Conservation (phyloP, 2,329 filamentous ascomycete genomes). For the Cladophialophora bantiana region DNA sequence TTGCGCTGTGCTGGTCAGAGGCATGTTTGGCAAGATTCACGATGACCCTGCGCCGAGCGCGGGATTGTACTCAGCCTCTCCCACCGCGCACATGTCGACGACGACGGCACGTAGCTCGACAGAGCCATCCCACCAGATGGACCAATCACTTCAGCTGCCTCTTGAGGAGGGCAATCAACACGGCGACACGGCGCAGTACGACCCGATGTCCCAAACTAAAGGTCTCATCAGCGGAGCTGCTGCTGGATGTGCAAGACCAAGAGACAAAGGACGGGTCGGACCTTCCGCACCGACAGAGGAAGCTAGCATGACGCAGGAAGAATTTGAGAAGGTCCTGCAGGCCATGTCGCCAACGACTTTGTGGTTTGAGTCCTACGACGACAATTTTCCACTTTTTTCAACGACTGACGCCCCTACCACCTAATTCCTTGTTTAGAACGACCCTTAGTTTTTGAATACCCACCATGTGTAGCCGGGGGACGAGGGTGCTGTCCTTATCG, state of each 20-base stretch:
- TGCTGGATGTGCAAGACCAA: neutral
- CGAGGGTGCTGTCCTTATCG: no score
- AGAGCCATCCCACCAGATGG: no score
- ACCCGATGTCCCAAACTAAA: no score
- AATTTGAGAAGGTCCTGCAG: conserved; percentile 1
- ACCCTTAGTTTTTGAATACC: no score
- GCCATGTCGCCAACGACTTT: conserved; percentile 11
- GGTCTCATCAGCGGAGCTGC: no score
- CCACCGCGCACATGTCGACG: neutral
- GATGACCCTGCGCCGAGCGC: conserved; percentile 1
- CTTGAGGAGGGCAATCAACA: neutral
- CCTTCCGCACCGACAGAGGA: neutral
- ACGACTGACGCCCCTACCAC: neutral
- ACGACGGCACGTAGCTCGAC: neutral
- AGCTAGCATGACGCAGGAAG: neutral
- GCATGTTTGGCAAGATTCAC: conserved; percentile 15
- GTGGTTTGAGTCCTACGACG: conserved; percentile 19
- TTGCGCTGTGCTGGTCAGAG: conserved; percentile 1
- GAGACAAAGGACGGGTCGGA: neutral
- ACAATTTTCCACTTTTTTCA: conserved; percentile 16
- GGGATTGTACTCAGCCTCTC: neutral
- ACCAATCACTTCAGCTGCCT: no score
- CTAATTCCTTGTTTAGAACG: no score
- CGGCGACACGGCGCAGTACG: neutral
- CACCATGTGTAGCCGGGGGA: no score